phyloP scores from a whole-genome alignment of 805 yeast genomes.

The Cyberlindnera veronae region DNA sequence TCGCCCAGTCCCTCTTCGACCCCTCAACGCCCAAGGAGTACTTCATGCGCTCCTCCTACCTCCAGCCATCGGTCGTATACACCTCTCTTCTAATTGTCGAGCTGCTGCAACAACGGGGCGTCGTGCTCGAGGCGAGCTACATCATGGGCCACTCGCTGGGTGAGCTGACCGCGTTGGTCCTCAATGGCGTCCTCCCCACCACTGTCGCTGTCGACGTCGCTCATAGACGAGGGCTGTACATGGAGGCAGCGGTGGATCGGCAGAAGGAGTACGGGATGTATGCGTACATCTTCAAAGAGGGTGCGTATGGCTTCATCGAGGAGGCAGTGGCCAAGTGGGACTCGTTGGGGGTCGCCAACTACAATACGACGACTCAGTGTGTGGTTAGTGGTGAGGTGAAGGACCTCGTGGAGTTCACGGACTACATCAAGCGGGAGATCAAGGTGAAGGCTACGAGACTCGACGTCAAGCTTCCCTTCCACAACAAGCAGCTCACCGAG shows the following conservation, averaged over 20 bases:
- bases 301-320: constrained; percentile 3
- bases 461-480: constrained; percentile 44
- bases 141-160: constrained; percentile 44
- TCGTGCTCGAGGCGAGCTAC: constrained; percentile 21
- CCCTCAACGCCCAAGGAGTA: constrained; percentile 8
- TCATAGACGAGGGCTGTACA: constrained; percentile 35
- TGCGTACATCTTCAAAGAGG: constrained; percentile 31
- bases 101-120: constrained; percentile 21
- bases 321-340: constrained; percentile 7
- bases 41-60: constrained; percentile 29
- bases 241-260: constrained; percentile 30
- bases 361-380: constrained; percentile 37
- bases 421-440: constrained; percentile 17
- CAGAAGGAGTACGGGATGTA: constrained; percentile 33
- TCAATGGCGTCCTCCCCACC: constrained; percentile 29
- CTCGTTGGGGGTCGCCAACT: constrained; percentile 38
- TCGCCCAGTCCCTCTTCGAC: constrained; percentile 14
- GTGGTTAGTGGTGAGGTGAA: constrained; percentile 37
- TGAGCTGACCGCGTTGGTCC: constrained; percentile 36
- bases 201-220: constrained; percentile 24
- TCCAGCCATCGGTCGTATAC: constrained; percentile 28
- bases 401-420: constrained; percentile 16
- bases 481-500: constrained; percentile 34
- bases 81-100: constrained; percentile 26
- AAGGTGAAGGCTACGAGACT: constrained; percentile 30